Base-by-base conservation (phyloP, 306 rosid genomes). In the Lablab purpureus region DNA sequence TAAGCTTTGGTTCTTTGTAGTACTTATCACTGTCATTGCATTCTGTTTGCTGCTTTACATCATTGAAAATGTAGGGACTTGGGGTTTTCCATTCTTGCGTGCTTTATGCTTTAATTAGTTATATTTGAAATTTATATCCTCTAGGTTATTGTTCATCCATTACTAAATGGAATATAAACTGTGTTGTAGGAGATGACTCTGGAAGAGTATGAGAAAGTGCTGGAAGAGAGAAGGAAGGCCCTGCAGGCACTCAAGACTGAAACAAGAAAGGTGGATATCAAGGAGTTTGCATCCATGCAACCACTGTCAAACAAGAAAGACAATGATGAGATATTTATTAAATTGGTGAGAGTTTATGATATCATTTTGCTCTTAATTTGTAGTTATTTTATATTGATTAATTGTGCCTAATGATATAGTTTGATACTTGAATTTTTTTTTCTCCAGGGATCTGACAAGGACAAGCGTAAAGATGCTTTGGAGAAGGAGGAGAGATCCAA, bases 201-300 rank as follows among this genome's bases (percentile, higher is more conserved):
- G 84, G 99, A 91, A 84, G 99, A 95, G 85, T 95, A 93, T 80
- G 90, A 95, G 83, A 95, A 95, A 74, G 84, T 95, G 73, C 80
- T 87, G 77, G 96, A 91, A 77, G 99, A 90, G 83, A 95, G 87
- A 85, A 85, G 99, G 87, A 92, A 89, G 85, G 94, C 98, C 46
- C 70, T 93, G 58, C 88, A 80, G 71, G 85, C 89, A n/a, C 90
- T 78, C n/a, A 95, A 89, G 85, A 78, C 91, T 63, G 96, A 91
- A 84, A 92, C 84, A 74, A 86, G 99, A 85, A 95, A 95, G 84
- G 97, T 95, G 73, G 99, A 95, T 43, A 19, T 66, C 0, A 93
- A 90, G 74, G 98, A 71, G 59, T 95, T 95, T 90, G 96, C 87
- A 74, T 79, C 97, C 58, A 80, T 95, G 96, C 97, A 91, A 66